phyloP scores from a whole-genome alignment of 345 rosid species.

The Acer campestre region DNA sequence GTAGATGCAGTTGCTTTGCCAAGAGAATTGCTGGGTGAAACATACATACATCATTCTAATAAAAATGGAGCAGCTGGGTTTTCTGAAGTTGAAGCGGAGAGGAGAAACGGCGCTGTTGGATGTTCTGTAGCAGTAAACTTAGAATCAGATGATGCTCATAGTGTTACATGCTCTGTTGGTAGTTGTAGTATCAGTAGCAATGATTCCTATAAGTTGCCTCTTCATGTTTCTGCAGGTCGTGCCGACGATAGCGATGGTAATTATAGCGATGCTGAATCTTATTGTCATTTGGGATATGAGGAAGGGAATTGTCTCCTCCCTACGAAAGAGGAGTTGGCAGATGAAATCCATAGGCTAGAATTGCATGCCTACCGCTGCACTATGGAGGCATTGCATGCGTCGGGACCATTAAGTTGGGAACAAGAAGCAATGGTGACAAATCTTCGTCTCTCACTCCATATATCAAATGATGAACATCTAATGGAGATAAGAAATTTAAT shows the following conservation, averaged over 20 bases:
- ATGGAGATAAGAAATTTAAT: slow-evolving; percentile 67
- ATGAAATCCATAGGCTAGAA: slow-evolving; percentile 61
- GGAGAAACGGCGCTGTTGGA: slow-evolving; percentile 40
- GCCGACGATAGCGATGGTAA: slow-evolving; percentile 24
- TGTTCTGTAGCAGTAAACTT: slow-evolving; percentile 32
- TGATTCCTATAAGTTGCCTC: slow-evolving; percentile 22
- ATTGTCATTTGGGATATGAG: slow-evolving; percentile 26
- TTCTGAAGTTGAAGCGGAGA: slow-evolving; percentile 36
- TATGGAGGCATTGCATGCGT: slow-evolving; percentile 57
- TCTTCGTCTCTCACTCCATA: slow-evolving; percentile 67
- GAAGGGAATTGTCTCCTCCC: slow-evolving; percentile 33
- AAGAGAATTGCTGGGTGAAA: slow-evolving; percentile 38
- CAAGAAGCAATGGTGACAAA: slow-evolving; percentile 73
- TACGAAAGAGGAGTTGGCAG: slow-evolving; percentile 40
- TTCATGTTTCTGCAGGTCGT: slow-evolving; percentile 31
- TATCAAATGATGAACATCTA: slow-evolving; percentile 81
- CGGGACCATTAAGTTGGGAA: slow-evolving; percentile 79
- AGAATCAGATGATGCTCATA: slow-evolving; percentile 36
- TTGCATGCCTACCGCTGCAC: slow-evolving; percentile 58
- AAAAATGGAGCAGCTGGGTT: slow-evolving; percentile 27
- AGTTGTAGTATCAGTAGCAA: slow-evolving; percentile 54
- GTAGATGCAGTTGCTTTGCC: slow-evolving; percentile 40
- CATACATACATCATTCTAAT: slow-evolving; percentile 29
- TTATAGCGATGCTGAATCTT: slow-evolving; percentile 55
- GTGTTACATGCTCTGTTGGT: slow-evolving; percentile 62